Evolutionary conservation across 768 basidiomycete species (phyloP).

Genomic region (Rhodosporidiobolus odoratus): DNA sequence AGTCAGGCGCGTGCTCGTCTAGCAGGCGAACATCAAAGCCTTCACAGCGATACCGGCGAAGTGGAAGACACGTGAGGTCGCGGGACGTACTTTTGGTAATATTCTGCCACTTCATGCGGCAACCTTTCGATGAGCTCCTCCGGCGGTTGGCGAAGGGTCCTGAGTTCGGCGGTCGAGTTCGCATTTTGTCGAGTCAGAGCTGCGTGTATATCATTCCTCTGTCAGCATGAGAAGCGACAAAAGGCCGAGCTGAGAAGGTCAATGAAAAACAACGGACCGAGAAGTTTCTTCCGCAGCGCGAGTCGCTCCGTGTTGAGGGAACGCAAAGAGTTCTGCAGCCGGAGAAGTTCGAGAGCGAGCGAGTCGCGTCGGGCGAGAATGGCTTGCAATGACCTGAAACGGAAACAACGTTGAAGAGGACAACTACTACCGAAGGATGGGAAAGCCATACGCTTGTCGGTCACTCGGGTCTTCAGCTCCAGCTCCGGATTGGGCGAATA

Average conservation of each 20-base stretch:
- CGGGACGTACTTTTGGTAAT: no score
- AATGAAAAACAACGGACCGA: neutral
- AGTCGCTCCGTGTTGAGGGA: neutral
- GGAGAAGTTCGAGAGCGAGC: constrained; percentile 1
- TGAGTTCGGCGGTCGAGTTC: no score
- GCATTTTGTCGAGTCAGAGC: no score
- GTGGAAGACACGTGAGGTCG: no score
- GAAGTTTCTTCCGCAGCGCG: neutral
- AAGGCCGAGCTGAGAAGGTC: no score
- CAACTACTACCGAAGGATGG: neutral
- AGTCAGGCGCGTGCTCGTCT: neutral
- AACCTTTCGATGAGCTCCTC: no score
- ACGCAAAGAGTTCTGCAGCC: neutral
- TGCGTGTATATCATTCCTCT: no score
- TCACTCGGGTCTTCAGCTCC: no score
- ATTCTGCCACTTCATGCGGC: no score
- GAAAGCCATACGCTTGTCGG: constrained; percentile 32
- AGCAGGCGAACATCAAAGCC: no score
- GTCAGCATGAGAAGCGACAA: neutral
- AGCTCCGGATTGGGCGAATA: constrained; percentile 21
- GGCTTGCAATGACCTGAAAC: constrained; percentile 48
- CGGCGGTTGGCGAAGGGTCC: no score
- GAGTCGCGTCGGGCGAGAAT: constrained; percentile 7
- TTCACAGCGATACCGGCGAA: no score
- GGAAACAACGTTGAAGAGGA: neutral